Evolutionary conservation across 2,329 filamentous ascomycete species (phyloP).

Genomic region (Fusarium mexicanum): DNA sequence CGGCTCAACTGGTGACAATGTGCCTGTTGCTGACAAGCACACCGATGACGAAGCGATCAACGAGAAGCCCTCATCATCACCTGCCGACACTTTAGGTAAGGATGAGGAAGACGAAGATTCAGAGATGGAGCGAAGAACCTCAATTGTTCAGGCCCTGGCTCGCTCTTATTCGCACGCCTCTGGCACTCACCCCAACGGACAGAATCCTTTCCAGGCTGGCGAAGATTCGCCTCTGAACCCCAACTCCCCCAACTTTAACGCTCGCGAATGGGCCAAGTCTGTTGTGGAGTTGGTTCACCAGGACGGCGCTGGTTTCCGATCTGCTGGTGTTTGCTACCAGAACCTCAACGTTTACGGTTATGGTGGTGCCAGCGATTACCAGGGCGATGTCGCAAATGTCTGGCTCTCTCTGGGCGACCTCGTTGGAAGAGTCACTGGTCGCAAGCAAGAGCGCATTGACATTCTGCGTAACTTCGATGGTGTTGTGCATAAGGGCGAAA

Average conservation of each 20-base stretch:
- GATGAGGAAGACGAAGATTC: constrained; percentile 44
- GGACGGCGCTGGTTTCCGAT: constrained; percentile 66
- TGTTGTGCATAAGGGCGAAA: constrained; percentile 75
- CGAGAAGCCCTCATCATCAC: constrained; percentile 44
- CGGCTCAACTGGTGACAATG: constrained; percentile 36
- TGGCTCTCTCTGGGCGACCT: constrained; percentile 61
- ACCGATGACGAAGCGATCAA: constrained; percentile 44
- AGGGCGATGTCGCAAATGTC: constrained; percentile 72
- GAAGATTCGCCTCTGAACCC: constrained; percentile 65
- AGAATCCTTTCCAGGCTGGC: constrained; percentile 62
- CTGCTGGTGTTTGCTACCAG: constrained; percentile 72
- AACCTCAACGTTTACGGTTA: constrained; percentile 76
- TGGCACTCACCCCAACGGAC: constrained; percentile 42
- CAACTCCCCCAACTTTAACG: constrained; percentile 62
- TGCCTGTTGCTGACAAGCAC: constrained; percentile 43
- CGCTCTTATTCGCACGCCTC: constrained; percentile 64
- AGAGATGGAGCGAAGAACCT: constrained; percentile 61
- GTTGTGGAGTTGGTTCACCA: constrained; percentile 62
- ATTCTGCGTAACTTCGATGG: constrained; percentile 76
- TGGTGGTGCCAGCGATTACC: constrained; percentile 74
- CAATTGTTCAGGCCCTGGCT: constrained; percentile 65
- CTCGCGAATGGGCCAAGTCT: constrained; percentile 68
- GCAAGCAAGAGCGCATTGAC: constrained; percentile 68
- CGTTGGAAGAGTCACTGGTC: constrained; percentile 60
- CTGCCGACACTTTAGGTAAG: constrained; percentile 45